Base-by-base conservation (phyloP, 441 rosid genomes). In the Pelargonium cotyledonis region DNA sequence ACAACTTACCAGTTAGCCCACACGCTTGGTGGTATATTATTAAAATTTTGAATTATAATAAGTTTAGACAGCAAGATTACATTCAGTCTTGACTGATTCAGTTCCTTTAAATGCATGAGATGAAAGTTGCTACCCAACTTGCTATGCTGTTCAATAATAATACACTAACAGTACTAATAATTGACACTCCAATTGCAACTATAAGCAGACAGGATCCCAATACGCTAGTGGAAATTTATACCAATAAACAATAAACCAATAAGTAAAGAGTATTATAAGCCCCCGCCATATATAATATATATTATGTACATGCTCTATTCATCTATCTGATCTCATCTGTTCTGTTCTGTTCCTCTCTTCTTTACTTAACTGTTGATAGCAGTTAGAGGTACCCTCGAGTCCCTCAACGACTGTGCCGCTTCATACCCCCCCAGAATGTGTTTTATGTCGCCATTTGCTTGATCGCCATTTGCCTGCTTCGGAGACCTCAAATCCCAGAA, bases 351-450 rank as follows among this genome's bases (percentile, higher is more conserved):
- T 43, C 47, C 12, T 8, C 47, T 43, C 47, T 8, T 8, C 40
- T 35, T 35, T 35, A 35, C 0, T 35, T 35, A 35, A 35, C 40
- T 35, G 85, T 92, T 95, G 66, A 95, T 85, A 19, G 99, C 93
- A 55, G 90, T 92, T 80, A 92, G 92, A 57, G 98, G 99, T 78
- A 84, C 77, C 74, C 98, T 83, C 53, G 97, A 80, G 80, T 92
- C 94, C 71, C 88, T 85, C 67, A 85, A 44, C 19, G 92, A 81
- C 67, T 86, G 94, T 40, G 64, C 41, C 8, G 41, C 82, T 40
- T 87, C 96, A 40, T 86, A 80, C 70, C 83, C 78, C 1, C 80
- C 88, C 14, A 74, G 65, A 15, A 82, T 53, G 66, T 86, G 84
- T 79, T 92, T 95, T 58, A 72, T 68, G 69, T 95, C 98, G 18